Evolutionary conservation across 2,329 filamentous ascomycete genomes (phyloP).

Genomic region (Lachnellula subtilissima): DNA sequence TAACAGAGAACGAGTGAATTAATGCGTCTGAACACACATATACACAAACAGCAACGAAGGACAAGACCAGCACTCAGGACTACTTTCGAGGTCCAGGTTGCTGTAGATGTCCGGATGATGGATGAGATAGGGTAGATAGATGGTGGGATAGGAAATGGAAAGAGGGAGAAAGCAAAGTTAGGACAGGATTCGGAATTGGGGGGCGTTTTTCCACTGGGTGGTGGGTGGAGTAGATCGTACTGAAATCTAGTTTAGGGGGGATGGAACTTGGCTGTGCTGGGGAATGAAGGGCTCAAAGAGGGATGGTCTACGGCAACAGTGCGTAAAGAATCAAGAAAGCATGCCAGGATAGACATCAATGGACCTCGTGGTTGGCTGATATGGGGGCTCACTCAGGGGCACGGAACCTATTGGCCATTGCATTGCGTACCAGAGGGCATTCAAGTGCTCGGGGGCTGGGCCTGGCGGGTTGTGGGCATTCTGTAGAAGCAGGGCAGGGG

Average conservation of each 20-base stretch:
- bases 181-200: slow-evolving; percentile 1
- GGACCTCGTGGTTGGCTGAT: too few species aligned
- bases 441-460: too few species aligned
- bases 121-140: slow-evolving; percentile 12
- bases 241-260: slow-evolving; percentile 8
- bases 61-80: slow-evolving; percentile 7
- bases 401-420: too few species aligned
- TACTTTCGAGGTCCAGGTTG: background rate
- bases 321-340: background rate
- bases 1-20: slow-evolving; percentile 1
- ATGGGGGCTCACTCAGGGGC: too few species aligned
- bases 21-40: background rate
- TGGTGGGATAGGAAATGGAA: slow-evolving; percentile 6
- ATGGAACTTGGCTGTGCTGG: slow-evolving; percentile 7
- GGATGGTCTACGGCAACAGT: slow-evolving; percentile 1
- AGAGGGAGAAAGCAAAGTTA: slow-evolving; percentile 3
- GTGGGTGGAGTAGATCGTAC: background rate
- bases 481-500: too few species aligned
- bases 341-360: too few species aligned
- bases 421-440: too few species aligned
- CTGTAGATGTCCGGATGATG: background rate
- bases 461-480: too few species aligned
- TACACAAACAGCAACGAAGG: slow-evolving; percentile 2
- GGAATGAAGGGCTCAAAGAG: slow-evolving; percentile 16
- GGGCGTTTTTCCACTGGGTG: slow-evolving; percentile 1